Base-by-base conservation (phyloP, 345 rosid genomes). In the thale cress (Arabidopsis thaliana) region DNA sequence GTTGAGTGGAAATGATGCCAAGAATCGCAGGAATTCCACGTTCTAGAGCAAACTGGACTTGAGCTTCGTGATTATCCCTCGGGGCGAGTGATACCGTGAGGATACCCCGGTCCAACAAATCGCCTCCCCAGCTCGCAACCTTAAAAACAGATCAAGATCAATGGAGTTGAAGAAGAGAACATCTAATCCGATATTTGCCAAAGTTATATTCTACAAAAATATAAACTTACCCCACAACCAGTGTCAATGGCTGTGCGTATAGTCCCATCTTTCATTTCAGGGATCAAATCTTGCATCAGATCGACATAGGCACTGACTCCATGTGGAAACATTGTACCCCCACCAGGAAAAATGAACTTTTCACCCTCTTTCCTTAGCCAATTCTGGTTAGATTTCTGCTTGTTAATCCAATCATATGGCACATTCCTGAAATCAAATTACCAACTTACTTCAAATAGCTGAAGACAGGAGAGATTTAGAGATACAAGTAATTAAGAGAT, bases 121-220 rank as follows among this genome's bases (percentile, higher is more conserved):
- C 98, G 1, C 99, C 99, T 78, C 99, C 99, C 99, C 99, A 95
- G 83, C 99, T 95, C 4, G 99, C 99, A 83, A 95, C 99, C 99
- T 95, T 60, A 4, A 66, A 68, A 32, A 73, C 67, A 73, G 71
- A 72, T 12, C 36, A 53, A 61, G 5, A 30, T 16, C 5, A 12
- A 37, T 8, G 59, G 9, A 44, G 30, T 36, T 71, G 11, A 65
- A 57, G 72, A 42, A 24, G 37, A 12, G 44, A 66, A n/a, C 58
- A 12, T 65, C 57, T 9, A 22, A 36, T 51, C 58, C 20, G 14
- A 38, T 34, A 36, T 28, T 33, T 34, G 6, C 41, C 42, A 44
- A 44, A 20, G 20, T 16, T 10, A 14, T 22, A 38, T 2, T 52
- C 16, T 44, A 42, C 41, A 61, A 13, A 6, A 5, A 23, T 28